Conservation (phyloP, 2,329 filamentous ascomycete species). For the Aspergillus amoenus region DNA sequence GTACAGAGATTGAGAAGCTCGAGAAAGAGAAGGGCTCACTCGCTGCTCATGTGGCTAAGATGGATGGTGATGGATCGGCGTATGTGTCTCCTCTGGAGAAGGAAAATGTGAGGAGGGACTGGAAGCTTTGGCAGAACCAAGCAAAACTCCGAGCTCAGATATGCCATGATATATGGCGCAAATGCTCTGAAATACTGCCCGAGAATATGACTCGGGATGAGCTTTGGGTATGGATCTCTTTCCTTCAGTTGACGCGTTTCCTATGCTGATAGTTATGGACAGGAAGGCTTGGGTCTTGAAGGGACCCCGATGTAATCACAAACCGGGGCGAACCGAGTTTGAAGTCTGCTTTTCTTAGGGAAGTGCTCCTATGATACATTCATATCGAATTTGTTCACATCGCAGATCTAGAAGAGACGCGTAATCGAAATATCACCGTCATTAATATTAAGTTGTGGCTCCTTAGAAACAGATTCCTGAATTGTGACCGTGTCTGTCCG, state of each 20-base stretch:
- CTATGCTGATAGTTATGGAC: constrained; percentile 1
- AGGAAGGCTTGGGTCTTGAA: constrained; percentile 42
- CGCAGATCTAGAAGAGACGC: not conserved
- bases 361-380: not conserved
- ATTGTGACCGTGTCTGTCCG: not conserved
- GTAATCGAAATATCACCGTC: not conserved
- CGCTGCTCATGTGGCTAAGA: constrained; percentile 38
- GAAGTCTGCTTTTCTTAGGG: not conserved
- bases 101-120: constrained; percentile 46
- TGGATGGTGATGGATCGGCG: constrained; percentile 40
- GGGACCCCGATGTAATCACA: constrained; percentile 21
- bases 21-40: constrained; percentile 47
- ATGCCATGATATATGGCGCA: constrained; percentile 51
- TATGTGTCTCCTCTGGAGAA: constrained; percentile 52
- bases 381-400: not conserved
- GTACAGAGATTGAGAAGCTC: constrained; percentile 43
- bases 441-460: not conserved
- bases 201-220: constrained; percentile 49
- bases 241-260: not conserved
- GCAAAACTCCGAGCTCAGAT: constrained; percentile 48
- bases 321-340: constrained; percentile 7
- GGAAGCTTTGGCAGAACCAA: constrained; percentile 45
- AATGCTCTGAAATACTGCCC: constrained; percentile 48
- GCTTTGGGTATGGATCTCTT: constrained; percentile 45
- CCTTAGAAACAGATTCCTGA: not conserved